Evolutionary conservation across 345 rosid genomes (phyloP), one percentile per base, ranked within the genome.

Genomic region (Pistacia integerrima): DNA sequence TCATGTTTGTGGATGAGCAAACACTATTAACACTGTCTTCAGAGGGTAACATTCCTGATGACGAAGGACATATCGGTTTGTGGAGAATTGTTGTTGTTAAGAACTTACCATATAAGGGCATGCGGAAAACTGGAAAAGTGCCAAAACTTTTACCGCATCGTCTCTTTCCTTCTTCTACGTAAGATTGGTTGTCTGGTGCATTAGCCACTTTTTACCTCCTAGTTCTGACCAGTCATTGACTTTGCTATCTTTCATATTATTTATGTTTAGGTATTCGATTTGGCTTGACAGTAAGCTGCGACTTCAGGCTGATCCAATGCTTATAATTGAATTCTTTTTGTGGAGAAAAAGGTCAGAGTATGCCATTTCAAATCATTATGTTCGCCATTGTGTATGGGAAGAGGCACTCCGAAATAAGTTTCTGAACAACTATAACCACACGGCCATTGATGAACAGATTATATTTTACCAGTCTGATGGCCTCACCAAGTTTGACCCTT

Each of bases 201-300:
- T 79, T 35, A 66, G 77, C 79, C 11, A 74, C 67, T 11, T 59
- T 25, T 69, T 70, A 44, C 58, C 59, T 36, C 54, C 60, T 62
- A n/a, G 73, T 72, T 64, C 57, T 52, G 46, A 38, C 8, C 14
- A 17, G 48, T 30, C 56, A 38, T 76, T 75, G 67, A 75, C 51
- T 67, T 28, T 11, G 17, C 64, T 68, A 57, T 56, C 65, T 76
- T 70, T 44, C 64, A 66, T 33, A 64, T 69, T 44, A 52, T 41
- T 72, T 69, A 59, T 33, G 48, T 82, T 64, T 84, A 95, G 98
- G 82, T 96, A 93, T 85, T 96, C 99, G 2, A 90, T 93, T 77
- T 96, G 99, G 99, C 77, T 96, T 64, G 98, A 96, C 72, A 92
- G 98, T 85, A 96, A 96, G 87, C 82, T 92, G 94, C 89, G 98